Evolutionary conservation across 306 rosid species (phyloP).

Genomic region (Echinosophora koreensis): DNA sequence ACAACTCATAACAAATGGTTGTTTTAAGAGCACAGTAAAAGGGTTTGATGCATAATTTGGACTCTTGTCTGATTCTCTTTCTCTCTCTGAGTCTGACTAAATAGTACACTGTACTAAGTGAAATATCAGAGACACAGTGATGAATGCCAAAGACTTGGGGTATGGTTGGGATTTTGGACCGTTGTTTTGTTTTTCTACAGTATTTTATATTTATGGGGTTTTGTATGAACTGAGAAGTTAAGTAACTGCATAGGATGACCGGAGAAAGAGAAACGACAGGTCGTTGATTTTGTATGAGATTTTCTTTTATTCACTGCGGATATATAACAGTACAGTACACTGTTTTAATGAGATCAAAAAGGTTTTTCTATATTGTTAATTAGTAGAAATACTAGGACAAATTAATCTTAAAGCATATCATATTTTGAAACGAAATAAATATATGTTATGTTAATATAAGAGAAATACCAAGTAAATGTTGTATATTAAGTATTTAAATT

Average conservation of each 20-base stretch:
- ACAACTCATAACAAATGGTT: slow-evolving; percentile 53
- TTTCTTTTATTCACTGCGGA: slow-evolving; percentile 56
- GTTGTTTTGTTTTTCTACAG: slow-evolving; percentile 34
- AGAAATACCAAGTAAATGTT: too few species aligned
- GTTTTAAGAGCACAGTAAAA: slow-evolving; percentile 51
- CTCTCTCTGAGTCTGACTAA: slow-evolving; percentile 42
- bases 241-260: slow-evolving; percentile 56
- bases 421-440: too few species aligned
- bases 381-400: too few species aligned
- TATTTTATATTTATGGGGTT: slow-evolving; percentile 50
- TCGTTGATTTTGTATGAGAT: slow-evolving; percentile 48
- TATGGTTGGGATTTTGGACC: slow-evolving; percentile 45
- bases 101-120: slow-evolving; percentile 49
- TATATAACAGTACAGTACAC: slow-evolving; percentile 37
- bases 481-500: too few species aligned
- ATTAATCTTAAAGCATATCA: too few species aligned
- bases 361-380: too few species aligned
- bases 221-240: slow-evolving; percentile 53
- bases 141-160: slow-evolving; percentile 44
- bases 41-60: slow-evolving; percentile 46
- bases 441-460: too few species aligned
- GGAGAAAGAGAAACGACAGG: slow-evolving; percentile 46
- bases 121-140: slow-evolving; percentile 39
- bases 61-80: slow-evolving; percentile 43
- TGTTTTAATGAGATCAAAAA: slow-evolving; percentile 10